Evolutionary conservation across 1,284 basidiomycete species (phyloP), one percentile per base, ranked within the genome.

Genomic region (Ganoderma boninense): DNA sequence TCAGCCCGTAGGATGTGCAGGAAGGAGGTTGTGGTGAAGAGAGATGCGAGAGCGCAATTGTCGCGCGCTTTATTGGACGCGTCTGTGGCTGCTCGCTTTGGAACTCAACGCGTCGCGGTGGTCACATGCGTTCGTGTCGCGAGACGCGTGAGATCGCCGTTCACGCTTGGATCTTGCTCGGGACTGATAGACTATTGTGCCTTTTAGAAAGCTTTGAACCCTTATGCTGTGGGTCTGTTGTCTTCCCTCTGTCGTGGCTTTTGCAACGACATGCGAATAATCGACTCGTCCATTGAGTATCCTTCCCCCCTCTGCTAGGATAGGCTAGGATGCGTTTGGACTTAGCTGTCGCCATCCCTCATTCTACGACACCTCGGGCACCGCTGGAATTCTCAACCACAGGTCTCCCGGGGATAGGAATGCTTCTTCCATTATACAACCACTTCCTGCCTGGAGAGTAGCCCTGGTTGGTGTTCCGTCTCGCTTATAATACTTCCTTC

Each of bases 61-160:
- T 38, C 35, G 57, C 57, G 57, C 57, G 29, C 35, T 59, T 59
- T 59, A 38, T 11, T 5, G 57, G 14, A 35, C 57, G 57, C 57
- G 57, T 59, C 35, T 35, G 57, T 35, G 57, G 57, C 57, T 59
- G 32, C 57, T 18, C 35, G 32, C 32, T 32, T 59, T 29, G 35
- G 49, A 7, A 52, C 23, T 23, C 20, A n/a, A n/a, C 35, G 32
- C 35, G 35, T 35, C 35, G 32, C 29, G 54, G 32, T 35, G 2
- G 32, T 59, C 57, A 59, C 57, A 59, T 59, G 57, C 10, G 57
- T 18, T n/a, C 44, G 57, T 38, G 35, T 59, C 35, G 32, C 35
- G 57, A 40, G 57, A 40, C 35, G 57, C 57, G 57, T 59, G 57
- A 38, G 35, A 59, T 40, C 10, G 35, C 18, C 40, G 7, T 59